Evolutionary conservation across 768 basidiomycete genomes (phyloP).

Genomic region (Leccinellum albellum): DNA sequence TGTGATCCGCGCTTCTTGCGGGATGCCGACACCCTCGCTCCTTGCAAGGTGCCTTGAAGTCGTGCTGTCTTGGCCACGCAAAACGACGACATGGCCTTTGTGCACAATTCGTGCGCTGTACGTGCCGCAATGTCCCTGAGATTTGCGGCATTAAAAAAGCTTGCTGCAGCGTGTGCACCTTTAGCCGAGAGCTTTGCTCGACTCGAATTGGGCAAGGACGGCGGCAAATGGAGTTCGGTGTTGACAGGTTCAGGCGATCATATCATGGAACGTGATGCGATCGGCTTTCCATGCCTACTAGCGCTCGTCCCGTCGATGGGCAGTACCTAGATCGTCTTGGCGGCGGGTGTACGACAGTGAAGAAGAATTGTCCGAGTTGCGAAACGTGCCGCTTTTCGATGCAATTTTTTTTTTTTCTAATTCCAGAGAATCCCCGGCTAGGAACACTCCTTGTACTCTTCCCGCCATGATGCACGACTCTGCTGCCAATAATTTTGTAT

Average conservation of each 20-base stretch:
- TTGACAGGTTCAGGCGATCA: neutral
- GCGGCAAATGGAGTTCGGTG: neutral
- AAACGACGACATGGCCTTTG: conserved; percentile 1
- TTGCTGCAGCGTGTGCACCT: conserved; percentile 1
- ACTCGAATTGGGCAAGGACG: neutral
- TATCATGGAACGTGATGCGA: neutral
- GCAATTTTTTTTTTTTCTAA: conserved; percentile 27
- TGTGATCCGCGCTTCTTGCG: conserved; percentile 16
- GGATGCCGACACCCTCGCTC: conserved; percentile 18
- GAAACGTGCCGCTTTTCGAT: conserved; percentile 21
- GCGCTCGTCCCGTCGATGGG: neutral
- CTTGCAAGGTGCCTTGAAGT: neutral
- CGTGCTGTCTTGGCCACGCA: neutral
- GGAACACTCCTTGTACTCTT: conserved; percentile 26
- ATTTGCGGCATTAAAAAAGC: neutral
- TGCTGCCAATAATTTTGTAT: conserved; percentile 4
- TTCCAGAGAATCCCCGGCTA: conserved; percentile 29
- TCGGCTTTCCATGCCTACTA: neutral
- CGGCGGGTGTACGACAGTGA: neutral
- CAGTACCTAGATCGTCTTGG: neutral
- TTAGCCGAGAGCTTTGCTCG: neutral
- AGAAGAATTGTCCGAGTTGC: conserved; percentile 6
- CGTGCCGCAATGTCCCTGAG: neutral
- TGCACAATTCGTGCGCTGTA: conserved; percentile 1
- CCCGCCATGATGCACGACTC: conserved; percentile 19